These are phyloP conservation scores for Exsudoporus frostii DNA, from an alignment of 768 basidiomycete species.

Conservation along the genomic window DNA sequence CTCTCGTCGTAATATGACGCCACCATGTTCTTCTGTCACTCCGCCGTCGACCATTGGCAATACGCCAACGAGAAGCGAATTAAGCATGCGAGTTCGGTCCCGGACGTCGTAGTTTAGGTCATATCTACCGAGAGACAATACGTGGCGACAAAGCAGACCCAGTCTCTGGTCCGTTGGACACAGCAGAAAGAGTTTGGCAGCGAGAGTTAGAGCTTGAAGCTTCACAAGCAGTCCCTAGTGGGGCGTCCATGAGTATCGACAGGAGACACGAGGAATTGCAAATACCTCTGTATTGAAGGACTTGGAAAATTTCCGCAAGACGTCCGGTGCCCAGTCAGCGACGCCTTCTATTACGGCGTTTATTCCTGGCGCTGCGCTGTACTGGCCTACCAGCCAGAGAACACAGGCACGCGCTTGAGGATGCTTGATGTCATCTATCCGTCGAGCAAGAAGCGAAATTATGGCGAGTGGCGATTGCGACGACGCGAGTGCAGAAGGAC, in stretches of 20 bases:
- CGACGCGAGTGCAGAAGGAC: slow-evolving; percentile 27
- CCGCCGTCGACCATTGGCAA: slow-evolving; percentile 35
- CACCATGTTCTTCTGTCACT: slow-evolving; percentile 48
- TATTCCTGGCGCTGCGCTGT: slow-evolving; percentile 46
- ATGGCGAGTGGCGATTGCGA: slow-evolving; percentile 53
- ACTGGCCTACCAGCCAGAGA: slow-evolving; percentile 92
- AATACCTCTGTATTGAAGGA: slow-evolving; percentile 69
- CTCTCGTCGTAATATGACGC: slow-evolving; percentile 78
- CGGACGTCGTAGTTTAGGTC: slow-evolving; percentile 88
- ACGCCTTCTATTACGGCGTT: slow-evolving; percentile 50
- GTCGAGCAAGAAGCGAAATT: slow-evolving; percentile 73
- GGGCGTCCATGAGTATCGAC: background rate
- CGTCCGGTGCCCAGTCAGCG: slow-evolving; percentile 83
- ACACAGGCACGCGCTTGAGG: slow-evolving; percentile 83
- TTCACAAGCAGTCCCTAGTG: slow-evolving; percentile 64
- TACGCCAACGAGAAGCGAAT: slow-evolving; percentile 62
- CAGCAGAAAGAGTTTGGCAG: slow-evolving; percentile 77
- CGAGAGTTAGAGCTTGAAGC: slow-evolving; percentile 80
- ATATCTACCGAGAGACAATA: slow-evolving; percentile 82
- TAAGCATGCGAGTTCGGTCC: slow-evolving; percentile 81
- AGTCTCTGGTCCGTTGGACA: slow-evolving; percentile 52
- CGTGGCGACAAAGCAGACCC: slow-evolving; percentile 59
- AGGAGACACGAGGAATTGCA: background rate
- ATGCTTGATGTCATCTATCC: slow-evolving; percentile 77
- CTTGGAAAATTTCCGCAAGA: slow-evolving; percentile 76